These are phyloP conservation scores for Medakamo hakoo DNA, from an alignment of 139 green algal genomes.

Conservation along the genomic window DNA sequence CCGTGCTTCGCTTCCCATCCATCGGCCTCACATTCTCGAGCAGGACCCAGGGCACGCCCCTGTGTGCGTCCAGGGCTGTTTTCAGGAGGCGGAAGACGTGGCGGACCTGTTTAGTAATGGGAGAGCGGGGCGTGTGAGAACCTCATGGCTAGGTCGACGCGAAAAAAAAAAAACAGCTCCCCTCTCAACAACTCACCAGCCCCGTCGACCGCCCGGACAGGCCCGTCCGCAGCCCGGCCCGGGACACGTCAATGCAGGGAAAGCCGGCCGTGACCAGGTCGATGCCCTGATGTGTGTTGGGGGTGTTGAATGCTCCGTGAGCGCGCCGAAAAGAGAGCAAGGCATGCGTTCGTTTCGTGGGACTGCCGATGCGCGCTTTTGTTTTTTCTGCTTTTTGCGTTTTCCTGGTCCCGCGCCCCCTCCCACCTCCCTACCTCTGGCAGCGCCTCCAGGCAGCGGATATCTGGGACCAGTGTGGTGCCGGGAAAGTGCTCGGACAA, in stretches of 20 bases:
- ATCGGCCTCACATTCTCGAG: conserved; percentile 87
- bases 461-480: conserved; percentile 10
- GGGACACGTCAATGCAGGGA: conserved; percentile 71
- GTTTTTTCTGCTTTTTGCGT: not conserved
- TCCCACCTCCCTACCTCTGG: conserved; percentile 7
- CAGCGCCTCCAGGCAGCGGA: conserved; percentile 11
- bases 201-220: conserved; percentile 26
- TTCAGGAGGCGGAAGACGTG: conserved; percentile 73
- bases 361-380: not conserved
- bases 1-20: no score
- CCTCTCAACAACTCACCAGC: conserved; percentile 8
- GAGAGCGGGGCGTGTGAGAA: not conserved
- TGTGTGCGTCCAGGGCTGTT: conserved; percentile 16
- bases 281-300: conserved; percentile 27
- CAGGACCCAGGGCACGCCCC: conserved; percentile 66
- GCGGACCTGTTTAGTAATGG: conserved; percentile 23
- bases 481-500: conserved; percentile 6
- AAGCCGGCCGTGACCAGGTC: conserved; percentile 74
- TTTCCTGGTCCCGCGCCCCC: not conserved
- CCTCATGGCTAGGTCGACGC: no score
- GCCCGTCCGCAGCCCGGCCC: conserved; percentile 43
- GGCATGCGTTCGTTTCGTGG: not conserved
- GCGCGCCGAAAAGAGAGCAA: not conserved
- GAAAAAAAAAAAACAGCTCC: no score
- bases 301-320: no score